phyloP scores from a whole-genome alignment of 2,329 filamentous ascomycete species.

The Coccinonectria pachysandricola region DNA sequence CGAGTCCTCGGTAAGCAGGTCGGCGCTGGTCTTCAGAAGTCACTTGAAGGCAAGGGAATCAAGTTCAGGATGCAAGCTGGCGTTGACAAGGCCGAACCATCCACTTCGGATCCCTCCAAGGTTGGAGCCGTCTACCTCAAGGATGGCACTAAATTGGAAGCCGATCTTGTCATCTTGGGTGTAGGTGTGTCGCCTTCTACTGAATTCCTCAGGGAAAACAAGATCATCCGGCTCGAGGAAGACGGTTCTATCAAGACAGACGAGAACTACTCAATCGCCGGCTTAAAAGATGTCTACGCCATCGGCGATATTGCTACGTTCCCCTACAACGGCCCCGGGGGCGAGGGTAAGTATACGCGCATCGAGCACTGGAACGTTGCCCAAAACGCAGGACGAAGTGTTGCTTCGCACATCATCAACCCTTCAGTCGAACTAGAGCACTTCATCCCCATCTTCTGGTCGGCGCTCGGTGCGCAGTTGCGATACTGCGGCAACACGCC shows the following conservation, averaged over 20 bases:
- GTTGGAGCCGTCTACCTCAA: conserved; percentile 77
- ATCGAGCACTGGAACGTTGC: conserved; percentile 99
- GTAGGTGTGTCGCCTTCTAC: conserved; percentile 84
- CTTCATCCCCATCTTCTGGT: conserved; percentile 97
- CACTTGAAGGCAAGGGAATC: conserved; percentile 75
- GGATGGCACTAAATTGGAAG: conserved; percentile 73
- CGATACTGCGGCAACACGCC: conserved; percentile 84
- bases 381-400: conserved; percentile 78
- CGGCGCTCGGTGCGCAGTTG: conserved; percentile 77
- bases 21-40: conserved; percentile 67
- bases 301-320: conserved; percentile 93
- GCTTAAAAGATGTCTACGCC: conserved; percentile 71
- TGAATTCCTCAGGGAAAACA: conserved; percentile 66
- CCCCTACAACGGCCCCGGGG: conserved; percentile 84
- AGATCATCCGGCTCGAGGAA: conserved; percentile 57
- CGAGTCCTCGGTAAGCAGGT: conserved; percentile 75
- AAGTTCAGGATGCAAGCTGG: conserved; percentile 76
- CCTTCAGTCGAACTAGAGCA: conserved; percentile 50
- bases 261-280: conserved; percentile 65
- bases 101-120: conserved; percentile 52
- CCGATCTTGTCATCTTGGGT: conserved; percentile 84
- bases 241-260: conserved; percentile 83
- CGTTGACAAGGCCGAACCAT: conserved; percentile 75
- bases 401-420: conserved; percentile 66
- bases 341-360: conserved; percentile 60